phyloP scores from a whole-genome alignment of 2,329 filamentous ascomycete genomes.

The Diaporthe amygdali region DNA sequence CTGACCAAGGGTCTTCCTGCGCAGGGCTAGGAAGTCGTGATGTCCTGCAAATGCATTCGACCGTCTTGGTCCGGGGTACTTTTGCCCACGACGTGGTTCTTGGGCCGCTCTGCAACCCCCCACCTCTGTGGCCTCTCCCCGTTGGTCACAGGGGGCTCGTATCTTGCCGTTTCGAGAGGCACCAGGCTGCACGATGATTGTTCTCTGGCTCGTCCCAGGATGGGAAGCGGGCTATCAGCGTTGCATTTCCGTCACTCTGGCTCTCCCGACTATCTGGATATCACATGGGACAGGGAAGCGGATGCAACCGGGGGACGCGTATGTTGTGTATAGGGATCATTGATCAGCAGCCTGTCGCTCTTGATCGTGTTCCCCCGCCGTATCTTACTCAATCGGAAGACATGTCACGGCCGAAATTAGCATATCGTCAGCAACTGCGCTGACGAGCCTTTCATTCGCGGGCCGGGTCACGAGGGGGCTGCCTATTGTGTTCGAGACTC shows the following conservation, averaged over 20 bases:
- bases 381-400: constrained; percentile 3
- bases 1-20: constrained; percentile 1
- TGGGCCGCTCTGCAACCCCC: not conserved
- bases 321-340: constrained; percentile 13
- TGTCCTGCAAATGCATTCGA: not conserved
- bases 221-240: not conserved
- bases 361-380: not conserved
- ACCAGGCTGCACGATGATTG: not conserved
- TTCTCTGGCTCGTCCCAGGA: not conserved
- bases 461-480: not conserved
- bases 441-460: not conserved
- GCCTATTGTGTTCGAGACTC: not conserved
- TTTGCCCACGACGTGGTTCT: not conserved
- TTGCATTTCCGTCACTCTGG: constrained; percentile 7
- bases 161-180: constrained; percentile 4
- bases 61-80: constrained; percentile 9
- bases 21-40: not conserved
- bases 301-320: constrained; percentile 13
- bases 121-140: not conserved
- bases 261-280: constrained; percentile 22
- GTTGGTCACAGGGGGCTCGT: constrained; percentile 10
- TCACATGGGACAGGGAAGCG: constrained; percentile 23
- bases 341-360: not conserved
- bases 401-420: constrained; percentile 11
- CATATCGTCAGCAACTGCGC: not conserved